Percentiles rank a stretch among this genome's conserved stretches.
Evolutionary conservation across 257 asterid genomes (phyloP).

Genomic region (Przewalskia tangutica): DNA sequence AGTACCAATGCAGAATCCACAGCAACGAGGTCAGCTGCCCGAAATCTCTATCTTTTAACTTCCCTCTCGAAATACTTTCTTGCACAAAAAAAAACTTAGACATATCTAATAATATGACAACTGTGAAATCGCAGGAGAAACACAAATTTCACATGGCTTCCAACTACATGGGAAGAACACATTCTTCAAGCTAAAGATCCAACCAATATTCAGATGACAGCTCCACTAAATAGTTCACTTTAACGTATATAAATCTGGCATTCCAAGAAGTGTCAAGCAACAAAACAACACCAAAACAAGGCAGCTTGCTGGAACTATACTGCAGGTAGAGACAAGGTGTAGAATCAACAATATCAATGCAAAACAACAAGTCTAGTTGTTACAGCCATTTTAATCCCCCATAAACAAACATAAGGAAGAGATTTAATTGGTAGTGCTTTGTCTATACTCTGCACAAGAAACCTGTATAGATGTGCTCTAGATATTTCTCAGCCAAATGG

Average conservation of each 20-base stretch:
- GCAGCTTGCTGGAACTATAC: not conserved
- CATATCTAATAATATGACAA: not conserved
- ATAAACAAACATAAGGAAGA: not conserved
- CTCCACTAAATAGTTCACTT: not conserved
- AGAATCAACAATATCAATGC: not conserved
- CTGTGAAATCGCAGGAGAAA: not conserved
- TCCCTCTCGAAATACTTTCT: not conserved
- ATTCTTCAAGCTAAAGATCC: not conserved
- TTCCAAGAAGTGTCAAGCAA: not conserved
- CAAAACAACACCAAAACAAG: not conserved
- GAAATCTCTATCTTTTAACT: not conserved
- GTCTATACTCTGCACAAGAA: not conserved
- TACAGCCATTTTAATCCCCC: not conserved
- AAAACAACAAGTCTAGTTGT: not conserved
- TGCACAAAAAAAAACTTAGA: not conserved
- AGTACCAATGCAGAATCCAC: not conserved
- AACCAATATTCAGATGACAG: not conserved
- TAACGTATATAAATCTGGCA: not conserved
- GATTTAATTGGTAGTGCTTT: not conserved
- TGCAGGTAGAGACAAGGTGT: not conserved
- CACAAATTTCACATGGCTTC: not conserved
- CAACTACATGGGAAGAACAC: not conserved
- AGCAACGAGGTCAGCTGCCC: not conserved
- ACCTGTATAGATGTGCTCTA: not conserved
- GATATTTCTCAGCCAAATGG: not conserved